A percentile compares a stretch with the other conserved stretches of the same genome.
phyloP scores from a whole-genome alignment of 176 grass and related monocot genomes.

The Aegilops umbellulata region DNA sequence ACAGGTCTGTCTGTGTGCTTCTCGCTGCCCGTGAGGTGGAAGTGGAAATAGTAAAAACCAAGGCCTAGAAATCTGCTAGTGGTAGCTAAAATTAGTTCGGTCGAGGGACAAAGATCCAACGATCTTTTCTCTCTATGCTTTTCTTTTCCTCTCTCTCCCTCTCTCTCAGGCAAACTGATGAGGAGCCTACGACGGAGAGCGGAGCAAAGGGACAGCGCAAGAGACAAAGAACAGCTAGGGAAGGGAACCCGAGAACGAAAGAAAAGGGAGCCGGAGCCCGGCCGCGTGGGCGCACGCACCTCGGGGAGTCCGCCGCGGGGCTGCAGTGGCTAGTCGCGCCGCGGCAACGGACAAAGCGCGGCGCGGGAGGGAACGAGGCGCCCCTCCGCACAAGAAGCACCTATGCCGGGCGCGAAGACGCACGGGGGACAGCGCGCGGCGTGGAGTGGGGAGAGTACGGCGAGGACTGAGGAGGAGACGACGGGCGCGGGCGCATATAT shows the following conservation, averaged over 20 bases:
- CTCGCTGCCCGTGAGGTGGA: neutral
- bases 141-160: neutral
- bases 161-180: neutral
- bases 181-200: neutral
- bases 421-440: too few species aligned
- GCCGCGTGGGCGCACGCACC: slow-evolving; percentile 5
- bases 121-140: too few species aligned
- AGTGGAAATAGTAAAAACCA: too few species aligned
- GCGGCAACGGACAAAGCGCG: neutral
- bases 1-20: neutral
- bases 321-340: neutral
- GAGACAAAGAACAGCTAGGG: neutral
- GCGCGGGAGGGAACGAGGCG: too few species aligned
- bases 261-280: neutral
- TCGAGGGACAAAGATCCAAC: neutral
- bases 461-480: too few species aligned
- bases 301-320: neutral
- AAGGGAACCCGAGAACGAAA: neutral
- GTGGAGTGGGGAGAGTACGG: too few species aligned
- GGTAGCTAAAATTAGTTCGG: neutral
- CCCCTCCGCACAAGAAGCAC: too few species aligned
- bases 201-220: neutral
- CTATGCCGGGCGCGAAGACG: too few species aligned
- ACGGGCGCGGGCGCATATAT: too few species aligned
- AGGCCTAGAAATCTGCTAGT: too few species aligned